These are phyloP conservation scores for Trichoderma reesei DNA, from an alignment of 495 filamentous ascomycete species.

Conservation along the genomic window DNA sequence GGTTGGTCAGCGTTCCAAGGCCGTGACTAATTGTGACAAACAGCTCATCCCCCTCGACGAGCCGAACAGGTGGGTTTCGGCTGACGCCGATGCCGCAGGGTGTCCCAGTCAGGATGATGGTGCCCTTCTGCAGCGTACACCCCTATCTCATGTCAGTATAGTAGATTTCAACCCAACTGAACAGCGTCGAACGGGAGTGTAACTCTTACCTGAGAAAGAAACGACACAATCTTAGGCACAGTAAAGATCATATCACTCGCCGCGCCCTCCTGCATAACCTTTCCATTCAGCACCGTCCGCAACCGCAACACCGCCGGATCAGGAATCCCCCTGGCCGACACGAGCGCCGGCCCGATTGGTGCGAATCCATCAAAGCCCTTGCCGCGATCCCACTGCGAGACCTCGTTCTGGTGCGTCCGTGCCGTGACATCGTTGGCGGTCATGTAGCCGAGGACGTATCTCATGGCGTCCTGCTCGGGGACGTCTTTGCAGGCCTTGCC, in stretches of 20 bases:
- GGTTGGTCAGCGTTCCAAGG: not conserved
- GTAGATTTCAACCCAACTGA: not conserved
- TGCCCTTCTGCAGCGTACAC: not conserved
- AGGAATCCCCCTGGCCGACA: not conserved
- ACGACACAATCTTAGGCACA: not conserved
- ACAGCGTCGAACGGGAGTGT: not conserved
- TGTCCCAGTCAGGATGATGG: not conserved
- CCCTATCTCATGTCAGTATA: not conserved
- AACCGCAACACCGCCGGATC: not conserved
- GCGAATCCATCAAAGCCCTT: slow-evolving; percentile 4
- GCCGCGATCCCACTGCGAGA: slow-evolving; percentile 5
- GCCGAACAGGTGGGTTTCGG: not conserved
- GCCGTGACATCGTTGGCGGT: slow-evolving; percentile 27
- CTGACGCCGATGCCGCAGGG: not conserved
- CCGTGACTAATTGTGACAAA: slow-evolving; percentile 1
- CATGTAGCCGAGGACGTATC: slow-evolving; percentile 28
- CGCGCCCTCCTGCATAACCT: not conserved
- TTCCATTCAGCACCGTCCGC: not conserved
- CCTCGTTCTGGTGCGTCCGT: slow-evolving; percentile 11
- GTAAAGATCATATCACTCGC: slow-evolving; percentile 3
- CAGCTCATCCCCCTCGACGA: not conserved
- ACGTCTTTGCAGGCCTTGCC: slow-evolving; percentile 29
- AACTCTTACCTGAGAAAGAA: slow-evolving; percentile 2
- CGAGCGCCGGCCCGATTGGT: slow-evolving; percentile 2
- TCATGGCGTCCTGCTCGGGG: slow-evolving; percentile 21